Evolutionary conservation across 192 early-diverging fungal species (phyloP).

Genomic region (Helicostylum pulchrum): DNA sequence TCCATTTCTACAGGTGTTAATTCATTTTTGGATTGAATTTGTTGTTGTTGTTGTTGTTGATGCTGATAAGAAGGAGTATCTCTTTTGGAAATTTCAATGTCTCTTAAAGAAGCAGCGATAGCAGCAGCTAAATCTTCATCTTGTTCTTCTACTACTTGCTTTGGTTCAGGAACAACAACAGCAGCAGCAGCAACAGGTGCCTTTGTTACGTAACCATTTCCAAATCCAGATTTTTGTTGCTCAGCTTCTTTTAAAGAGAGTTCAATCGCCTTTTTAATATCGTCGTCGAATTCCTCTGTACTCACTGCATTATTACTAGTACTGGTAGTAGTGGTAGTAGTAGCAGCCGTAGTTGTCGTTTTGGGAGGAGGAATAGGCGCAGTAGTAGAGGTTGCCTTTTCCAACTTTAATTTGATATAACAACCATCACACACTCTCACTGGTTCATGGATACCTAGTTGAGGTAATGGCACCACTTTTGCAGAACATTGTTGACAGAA

Average conservation of each 20-base stretch:
- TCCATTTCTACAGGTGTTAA: conserved; percentile 78
- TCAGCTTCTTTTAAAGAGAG: conserved; percentile 79
- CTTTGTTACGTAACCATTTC: conserved; percentile 37
- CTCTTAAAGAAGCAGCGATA: conserved; percentile 73
- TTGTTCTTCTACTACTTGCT: conserved; percentile 34
- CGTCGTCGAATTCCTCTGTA: conserved; percentile 76
- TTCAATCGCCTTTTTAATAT: conserved; percentile 90
- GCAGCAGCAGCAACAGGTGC: not conserved
- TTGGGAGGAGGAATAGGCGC: not conserved
- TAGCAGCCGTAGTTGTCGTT: conserved; percentile 15
- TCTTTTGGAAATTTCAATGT: conserved; percentile 44
- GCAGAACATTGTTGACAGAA: conserved; percentile 93
- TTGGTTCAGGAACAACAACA: not conserved
- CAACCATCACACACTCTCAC: conserved; percentile 97
- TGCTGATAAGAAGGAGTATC: not conserved
- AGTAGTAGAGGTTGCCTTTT: conserved; percentile 10
- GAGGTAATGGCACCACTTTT: conserved; percentile 78
- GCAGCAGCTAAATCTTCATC: conserved; percentile 72
- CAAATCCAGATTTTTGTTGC: conserved; percentile 40
- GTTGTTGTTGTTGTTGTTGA: conserved; percentile 7
- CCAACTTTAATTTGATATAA: conserved; percentile 59
- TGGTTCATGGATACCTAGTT: conserved; percentile 81
- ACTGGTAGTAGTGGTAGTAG: conserved; percentile 13
- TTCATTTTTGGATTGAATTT: conserved; percentile 47
- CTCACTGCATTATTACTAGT: conserved; percentile 10